Evolutionary conservation across 2,329 filamentous ascomycete genomes (phyloP).

Genomic region (Phymatotrichopsis omnivora): DNA sequence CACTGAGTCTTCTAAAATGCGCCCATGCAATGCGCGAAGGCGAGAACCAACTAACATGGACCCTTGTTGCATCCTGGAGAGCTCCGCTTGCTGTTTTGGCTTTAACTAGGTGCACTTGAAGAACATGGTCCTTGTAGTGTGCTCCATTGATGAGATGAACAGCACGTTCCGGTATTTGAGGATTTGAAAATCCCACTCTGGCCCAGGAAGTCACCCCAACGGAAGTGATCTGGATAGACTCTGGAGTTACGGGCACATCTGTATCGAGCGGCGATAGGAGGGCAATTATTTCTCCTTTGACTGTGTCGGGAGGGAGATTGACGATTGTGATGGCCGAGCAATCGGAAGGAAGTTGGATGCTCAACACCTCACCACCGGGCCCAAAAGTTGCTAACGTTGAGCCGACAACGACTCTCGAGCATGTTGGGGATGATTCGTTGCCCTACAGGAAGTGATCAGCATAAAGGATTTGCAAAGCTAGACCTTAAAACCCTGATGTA

Average conservation of each 20-base stretch:
- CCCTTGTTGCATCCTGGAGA: constrained; percentile 17
- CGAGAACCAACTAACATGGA: constrained; percentile 23
- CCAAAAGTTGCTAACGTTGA: constrained; percentile 22
- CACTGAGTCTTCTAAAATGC: neutral
- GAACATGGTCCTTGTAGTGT: neutral
- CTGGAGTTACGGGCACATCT: constrained; percentile 1
- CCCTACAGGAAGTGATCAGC: no score
- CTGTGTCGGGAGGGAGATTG: constrained; percentile 12
- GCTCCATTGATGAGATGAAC: constrained; percentile 13
- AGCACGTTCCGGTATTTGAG: constrained; percentile 6
- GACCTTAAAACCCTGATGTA: no score
- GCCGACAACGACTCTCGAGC: no score
- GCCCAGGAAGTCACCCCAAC: constrained; percentile 11
- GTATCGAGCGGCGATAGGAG: constrained; percentile 13
- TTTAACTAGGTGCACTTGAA: constrained; percentile 12
- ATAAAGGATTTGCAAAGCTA: no score
- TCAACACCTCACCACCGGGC: constrained; percentile 11
- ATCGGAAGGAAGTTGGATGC: constrained; percentile 5
- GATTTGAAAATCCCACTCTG: constrained; percentile 12
- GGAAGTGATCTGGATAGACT: constrained; percentile 15
- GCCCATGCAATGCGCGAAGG: constrained; percentile 15
- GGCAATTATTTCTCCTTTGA: constrained; percentile 2
- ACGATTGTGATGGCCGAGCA: constrained; percentile 21
- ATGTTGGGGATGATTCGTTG: no score
- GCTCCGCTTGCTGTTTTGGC: constrained; percentile 3